phyloP scores from a whole-genome alignment of 2,329 filamentous ascomycete species.

The Fusarium heterosporum region DNA sequence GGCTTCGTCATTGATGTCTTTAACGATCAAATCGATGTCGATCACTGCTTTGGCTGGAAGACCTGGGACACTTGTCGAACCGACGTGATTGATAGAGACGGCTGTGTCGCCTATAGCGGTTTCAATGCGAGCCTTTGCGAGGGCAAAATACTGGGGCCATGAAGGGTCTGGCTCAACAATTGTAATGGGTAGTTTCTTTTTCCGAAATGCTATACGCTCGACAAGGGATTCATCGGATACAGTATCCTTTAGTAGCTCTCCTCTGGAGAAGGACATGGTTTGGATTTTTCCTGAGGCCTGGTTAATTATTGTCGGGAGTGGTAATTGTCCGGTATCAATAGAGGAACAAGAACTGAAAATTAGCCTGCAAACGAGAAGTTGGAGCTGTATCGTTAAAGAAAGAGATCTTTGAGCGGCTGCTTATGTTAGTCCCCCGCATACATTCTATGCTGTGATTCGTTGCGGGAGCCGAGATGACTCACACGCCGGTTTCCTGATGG shows the following conservation, averaged over 20 bases:
- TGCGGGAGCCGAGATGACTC: neutral
- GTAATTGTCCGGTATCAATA: neutral
- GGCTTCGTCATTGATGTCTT: conserved; percentile 54
- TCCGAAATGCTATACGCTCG: conserved; percentile 46
- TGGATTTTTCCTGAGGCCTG: neutral
- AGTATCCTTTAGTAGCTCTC: conserved; percentile 47
- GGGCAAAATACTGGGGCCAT: conserved; percentile 53
- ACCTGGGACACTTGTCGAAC: conserved; percentile 62
- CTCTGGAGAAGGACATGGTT: conserved; percentile 38
- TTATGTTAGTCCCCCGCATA: neutral
- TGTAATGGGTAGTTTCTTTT: conserved; percentile 36
- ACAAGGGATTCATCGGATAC: conserved; percentile 37
- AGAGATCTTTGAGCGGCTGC: too few relatives aligned
- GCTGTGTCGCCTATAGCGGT: conserved; percentile 52
- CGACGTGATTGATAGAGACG: conserved; percentile 59
- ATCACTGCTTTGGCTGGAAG: conserved; percentile 65
- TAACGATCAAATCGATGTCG: conserved; percentile 63
- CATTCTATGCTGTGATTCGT: neutral
- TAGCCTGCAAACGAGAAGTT: neutral
- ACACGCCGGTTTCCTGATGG: neutral
- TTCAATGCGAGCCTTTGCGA: conserved; percentile 50
- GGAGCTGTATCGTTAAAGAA: too few relatives aligned
- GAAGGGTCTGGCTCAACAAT: conserved; percentile 54
- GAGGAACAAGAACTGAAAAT: neutral
- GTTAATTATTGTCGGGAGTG: neutral